phyloP scores from a whole-genome alignment of 306 rosid genomes.

The Abrus precatorius region DNA sequence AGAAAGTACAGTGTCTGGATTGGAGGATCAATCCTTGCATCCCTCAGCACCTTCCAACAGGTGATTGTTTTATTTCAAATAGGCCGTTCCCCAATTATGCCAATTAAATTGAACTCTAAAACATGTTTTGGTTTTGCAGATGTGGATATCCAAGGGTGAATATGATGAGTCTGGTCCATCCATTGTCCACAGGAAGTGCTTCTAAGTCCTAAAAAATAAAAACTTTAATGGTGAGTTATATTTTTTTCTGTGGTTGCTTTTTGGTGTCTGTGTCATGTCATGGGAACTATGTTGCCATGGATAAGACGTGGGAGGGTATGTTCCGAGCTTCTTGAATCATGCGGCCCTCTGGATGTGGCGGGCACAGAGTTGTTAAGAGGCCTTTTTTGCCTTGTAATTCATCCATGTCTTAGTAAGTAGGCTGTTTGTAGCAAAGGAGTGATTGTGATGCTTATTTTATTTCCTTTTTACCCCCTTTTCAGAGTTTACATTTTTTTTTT shows the following conservation, averaged over 20 bases:
- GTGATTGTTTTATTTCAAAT: conserved; percentile 47
- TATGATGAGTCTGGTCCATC: conserved; percentile 97
- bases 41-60: conserved; percentile 99
- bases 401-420: conserved; percentile 64
- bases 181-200: conserved; percentile 98
- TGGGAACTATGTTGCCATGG: conserved; percentile 66
- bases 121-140: conserved; percentile 56
- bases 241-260: conserved; percentile 72
- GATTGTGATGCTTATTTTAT: conserved; percentile 63
- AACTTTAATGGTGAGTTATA: conserved; percentile 72
- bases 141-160: conserved; percentile 98
- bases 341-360: conserved; percentile 59
- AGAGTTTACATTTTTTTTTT: conserved; percentile 52
- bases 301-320: conserved; percentile 57
- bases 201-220: conserved; percentile 59
- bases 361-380: conserved; percentile 56
- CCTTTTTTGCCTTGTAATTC: conserved; percentile 54
- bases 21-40: conserved; percentile 98
- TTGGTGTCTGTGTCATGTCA: conserved; percentile 81
- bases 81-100: background rate
- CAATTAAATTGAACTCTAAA: conserved; percentile 40
- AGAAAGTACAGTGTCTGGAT: conserved; percentile 99
- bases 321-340: conserved; percentile 54
- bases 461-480: background rate
- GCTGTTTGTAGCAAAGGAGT: conserved; percentile 78